Conservation (phyloP, 805 yeast species). For the Myxozyma udenii region DNA sequence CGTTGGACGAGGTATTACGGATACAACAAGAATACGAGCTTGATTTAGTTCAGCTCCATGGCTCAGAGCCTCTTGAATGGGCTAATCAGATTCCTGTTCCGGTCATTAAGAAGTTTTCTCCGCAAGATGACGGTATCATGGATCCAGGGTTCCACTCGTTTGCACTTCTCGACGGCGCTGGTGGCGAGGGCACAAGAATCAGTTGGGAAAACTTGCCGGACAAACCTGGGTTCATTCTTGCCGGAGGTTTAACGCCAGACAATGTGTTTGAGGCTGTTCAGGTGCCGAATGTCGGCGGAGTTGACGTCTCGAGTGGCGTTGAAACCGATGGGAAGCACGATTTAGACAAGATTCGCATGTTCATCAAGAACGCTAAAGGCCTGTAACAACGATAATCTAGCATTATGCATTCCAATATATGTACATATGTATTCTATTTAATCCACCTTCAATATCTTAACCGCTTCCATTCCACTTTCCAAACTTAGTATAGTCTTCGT, state of each 20-base stretch:
- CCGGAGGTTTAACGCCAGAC: constrained; percentile 83
- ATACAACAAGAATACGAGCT: constrained; percentile 46
- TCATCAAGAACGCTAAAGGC: constrained; percentile 43
- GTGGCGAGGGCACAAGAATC: constrained; percentile 84
- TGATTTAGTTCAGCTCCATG: constrained; percentile 88
- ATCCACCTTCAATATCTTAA: background rate
- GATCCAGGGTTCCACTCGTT: constrained; percentile 47
- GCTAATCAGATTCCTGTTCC: constrained; percentile 48
- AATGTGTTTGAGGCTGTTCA: constrained; percentile 59
- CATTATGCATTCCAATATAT: background rate
- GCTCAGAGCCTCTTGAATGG: constrained; percentile 58
- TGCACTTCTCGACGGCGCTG: constrained; percentile 67
- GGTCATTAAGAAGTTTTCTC: constrained; percentile 69
- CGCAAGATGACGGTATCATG: constrained; percentile 43
- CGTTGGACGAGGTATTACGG: constrained; percentile 55
- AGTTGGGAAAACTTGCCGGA: constrained; percentile 61
- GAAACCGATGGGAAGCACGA: constrained; percentile 79
- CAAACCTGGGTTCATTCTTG: constrained; percentile 55
- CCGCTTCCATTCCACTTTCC: constrained; percentile 70
- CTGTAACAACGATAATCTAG: background rate
- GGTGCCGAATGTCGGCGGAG: constrained; percentile 69
- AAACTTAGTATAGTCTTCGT: constrained; percentile 65
- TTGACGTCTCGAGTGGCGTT: constrained; percentile 94
- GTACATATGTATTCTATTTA: background rate
- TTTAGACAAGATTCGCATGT: constrained; percentile 53